These are phyloP conservation scores for Huntiella decipiens DNA, from an alignment of 2,329 filamentous ascomycete genomes.

Conservation along the genomic window DNA sequence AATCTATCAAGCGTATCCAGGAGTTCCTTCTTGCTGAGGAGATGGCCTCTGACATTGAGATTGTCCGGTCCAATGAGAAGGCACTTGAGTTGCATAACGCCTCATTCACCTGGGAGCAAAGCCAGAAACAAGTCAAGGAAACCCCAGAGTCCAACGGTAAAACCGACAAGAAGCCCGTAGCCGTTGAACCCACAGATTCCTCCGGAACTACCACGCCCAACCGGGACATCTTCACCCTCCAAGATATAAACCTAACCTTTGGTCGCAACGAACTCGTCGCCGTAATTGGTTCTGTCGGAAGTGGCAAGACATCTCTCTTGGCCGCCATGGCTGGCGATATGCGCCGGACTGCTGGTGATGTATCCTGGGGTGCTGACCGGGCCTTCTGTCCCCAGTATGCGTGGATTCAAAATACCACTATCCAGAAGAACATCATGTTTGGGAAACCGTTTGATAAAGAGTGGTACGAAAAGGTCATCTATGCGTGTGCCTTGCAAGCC, in stretches of 20 bases:
- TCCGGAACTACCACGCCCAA: slow-evolving; percentile 37
- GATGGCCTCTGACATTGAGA: slow-evolving; percentile 47
- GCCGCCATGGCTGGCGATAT: slow-evolving; percentile 86
- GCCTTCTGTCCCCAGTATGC: slow-evolving; percentile 93
- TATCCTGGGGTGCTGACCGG: slow-evolving; percentile 58
- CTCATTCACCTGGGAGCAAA: slow-evolving; percentile 74
- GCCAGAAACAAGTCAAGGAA: slow-evolving; percentile 35
- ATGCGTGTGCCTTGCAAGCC: slow-evolving; percentile 66
- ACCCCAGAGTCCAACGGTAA: slow-evolving; percentile 20
- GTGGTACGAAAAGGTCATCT: slow-evolving; percentile 74
- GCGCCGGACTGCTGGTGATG: slow-evolving; percentile 58
- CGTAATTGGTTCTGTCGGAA: slow-evolving; percentile 77
- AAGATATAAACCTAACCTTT: slow-evolving; percentile 46
- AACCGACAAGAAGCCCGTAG: slow-evolving; percentile 12
- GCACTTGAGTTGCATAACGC: slow-evolving; percentile 55
- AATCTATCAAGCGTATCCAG: slow-evolving; percentile 67
- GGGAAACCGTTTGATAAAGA: slow-evolving; percentile 54
- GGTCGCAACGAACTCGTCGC: slow-evolving; percentile 61
- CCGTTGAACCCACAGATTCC: slow-evolving; percentile 13
- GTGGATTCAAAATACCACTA: slow-evolving; percentile 87
- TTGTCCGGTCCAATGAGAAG: slow-evolving; percentile 37
- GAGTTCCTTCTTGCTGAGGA: slow-evolving; percentile 81
- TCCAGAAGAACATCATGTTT: slow-evolving; percentile 80
- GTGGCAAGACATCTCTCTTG: slow-evolving; percentile 77
- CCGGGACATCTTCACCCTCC: slow-evolving; percentile 52